These are phyloP conservation scores for Trichoderma cornu-damae DNA, from an alignment of 2,329 filamentous ascomycete species.

Conservation along the genomic window DNA sequence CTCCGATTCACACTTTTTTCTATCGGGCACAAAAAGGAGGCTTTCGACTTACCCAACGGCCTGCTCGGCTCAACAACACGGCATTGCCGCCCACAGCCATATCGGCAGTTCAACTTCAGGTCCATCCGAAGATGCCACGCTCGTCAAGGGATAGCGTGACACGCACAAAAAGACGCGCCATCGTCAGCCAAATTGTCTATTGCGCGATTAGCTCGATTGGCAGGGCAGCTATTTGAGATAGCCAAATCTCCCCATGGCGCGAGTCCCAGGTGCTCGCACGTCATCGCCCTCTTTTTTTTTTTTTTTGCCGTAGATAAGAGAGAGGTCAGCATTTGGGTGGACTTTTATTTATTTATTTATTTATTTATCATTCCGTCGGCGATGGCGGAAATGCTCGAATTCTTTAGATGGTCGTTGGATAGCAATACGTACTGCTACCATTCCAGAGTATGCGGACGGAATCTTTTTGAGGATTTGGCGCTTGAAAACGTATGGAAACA, in stretches of 20 bases:
- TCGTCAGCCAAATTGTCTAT: constrained; percentile 18
- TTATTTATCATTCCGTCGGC: background rate
- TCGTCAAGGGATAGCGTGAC: constrained; percentile 9
- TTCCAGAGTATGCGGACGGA: too few relatives aligned
- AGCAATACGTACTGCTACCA: too few relatives aligned
- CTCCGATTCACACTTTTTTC: background rate
- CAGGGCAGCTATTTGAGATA: constrained; percentile 5
- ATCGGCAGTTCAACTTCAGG: background rate
- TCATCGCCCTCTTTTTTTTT: too few relatives aligned
- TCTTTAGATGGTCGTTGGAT: background rate
- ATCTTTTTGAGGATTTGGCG: background rate
- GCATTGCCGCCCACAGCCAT: constrained; percentile 13
- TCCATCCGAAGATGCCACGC: constrained; percentile 10
- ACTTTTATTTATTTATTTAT: too few relatives aligned
- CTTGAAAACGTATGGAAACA: too few relatives aligned
- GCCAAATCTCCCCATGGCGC: constrained; percentile 15
- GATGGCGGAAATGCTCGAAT: background rate
- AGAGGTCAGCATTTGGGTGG: background rate
- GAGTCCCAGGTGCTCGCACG: constrained; percentile 16
- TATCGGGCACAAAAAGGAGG: constrained; percentile 5
- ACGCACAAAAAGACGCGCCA: constrained; percentile 15
- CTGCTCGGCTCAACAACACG: background rate
- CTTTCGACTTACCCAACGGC: constrained; percentile 1
- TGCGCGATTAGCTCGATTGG: constrained; percentile 18
- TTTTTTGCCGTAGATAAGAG: background rate